These are phyloP conservation scores for Coemansia sp. DNA, from an alignment of 371 early-diverging fungal species.

Conservation along the genomic window DNA sequence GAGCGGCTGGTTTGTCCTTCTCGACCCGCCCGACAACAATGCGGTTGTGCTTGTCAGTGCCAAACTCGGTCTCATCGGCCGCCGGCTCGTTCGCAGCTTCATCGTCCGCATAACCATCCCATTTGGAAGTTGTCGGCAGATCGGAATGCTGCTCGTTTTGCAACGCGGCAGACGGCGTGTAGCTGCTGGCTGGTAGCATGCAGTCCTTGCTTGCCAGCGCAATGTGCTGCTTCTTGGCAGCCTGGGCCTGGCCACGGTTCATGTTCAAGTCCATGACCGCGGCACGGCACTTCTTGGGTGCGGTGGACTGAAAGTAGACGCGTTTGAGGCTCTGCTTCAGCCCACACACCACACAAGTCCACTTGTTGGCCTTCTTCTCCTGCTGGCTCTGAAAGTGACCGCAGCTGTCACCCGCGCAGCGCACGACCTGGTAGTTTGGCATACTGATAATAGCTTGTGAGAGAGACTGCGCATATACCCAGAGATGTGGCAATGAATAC, in stretches of 20 bases:
- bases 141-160: too few relatives aligned
- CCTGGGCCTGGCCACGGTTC: conserved; percentile 23
- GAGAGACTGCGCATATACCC: too few relatives aligned
- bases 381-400: conserved; percentile 49
- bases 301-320: conserved; percentile 39
- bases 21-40: conserved; percentile 13
- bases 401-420: conserved; percentile 44
- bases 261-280: conserved; percentile 49
- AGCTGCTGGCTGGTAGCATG: not conserved
- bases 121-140: conserved; percentile 10
- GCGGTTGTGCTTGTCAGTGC: conserved; percentile 14
- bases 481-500: too few relatives aligned
- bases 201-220: too few relatives aligned
- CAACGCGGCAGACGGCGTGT: too few relatives aligned
- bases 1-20: not conserved
- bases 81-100: not conserved
- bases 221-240: conserved; percentile 2
- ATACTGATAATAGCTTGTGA: conserved; percentile 12
- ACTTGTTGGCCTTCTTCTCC: conserved; percentile 38
- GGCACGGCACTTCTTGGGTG: conserved; percentile 41
- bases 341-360: conserved; percentile 48
- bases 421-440: conserved; percentile 47
- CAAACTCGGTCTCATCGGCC: not conserved
- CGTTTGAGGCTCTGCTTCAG: conserved; percentile 44
- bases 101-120: conserved; percentile 13